Evolutionary conservation across 2,329 filamentous ascomycete species (phyloP), one percentile per base, ranked within the genome.

Genomic region (Colletotrichum lupini): DNA sequence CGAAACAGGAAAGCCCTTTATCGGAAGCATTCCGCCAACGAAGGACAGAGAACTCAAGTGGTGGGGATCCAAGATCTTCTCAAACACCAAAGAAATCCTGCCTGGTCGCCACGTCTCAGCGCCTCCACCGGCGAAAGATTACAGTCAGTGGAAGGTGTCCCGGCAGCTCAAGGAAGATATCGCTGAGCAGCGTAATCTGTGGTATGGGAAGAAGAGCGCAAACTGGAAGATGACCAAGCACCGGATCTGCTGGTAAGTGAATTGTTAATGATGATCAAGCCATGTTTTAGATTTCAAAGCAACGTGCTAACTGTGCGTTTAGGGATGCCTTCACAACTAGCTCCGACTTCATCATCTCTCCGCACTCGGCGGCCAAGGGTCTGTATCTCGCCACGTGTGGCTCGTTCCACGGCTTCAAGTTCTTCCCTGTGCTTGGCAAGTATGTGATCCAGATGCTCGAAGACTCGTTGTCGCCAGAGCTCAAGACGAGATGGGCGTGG

Each of bases 321-420:
- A 92, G 91, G 91, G 91, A 93, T 75, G 91, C 90, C 11, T 89
- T 92, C 76, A 91, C 90, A 0, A 86, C 89, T 2, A 89, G 84
- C 77, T 84, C 85, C 26, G 90, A 93, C 77, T 92, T 91, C 76
- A 86, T 93, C 74, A 88, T 93, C 76, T 89, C 89, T 5, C 89
- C 89, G 0, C 87, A 92, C 75, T 72, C 85, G 0, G 84, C 82
- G 37, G 87, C 77, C 24, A 78, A 79, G 60, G 90, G 90, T 26
- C 81, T 93, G 0, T 92, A 88, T 76, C 77, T 94, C 1, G 91
- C 91, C 0, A 90, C 89, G 0, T 91, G 90, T 14, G 91, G 91
- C 7, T 92, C 90, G 0, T 92, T 92, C 76, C 91, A 93, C 80
- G 88, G 89, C 19, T 93, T 87, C 84, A 93, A 93, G 80, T 92